Evolutionary conservation across 2,329 filamentous ascomycete species (phyloP).

Genomic region (Scedosporium aurantiacum): DNA sequence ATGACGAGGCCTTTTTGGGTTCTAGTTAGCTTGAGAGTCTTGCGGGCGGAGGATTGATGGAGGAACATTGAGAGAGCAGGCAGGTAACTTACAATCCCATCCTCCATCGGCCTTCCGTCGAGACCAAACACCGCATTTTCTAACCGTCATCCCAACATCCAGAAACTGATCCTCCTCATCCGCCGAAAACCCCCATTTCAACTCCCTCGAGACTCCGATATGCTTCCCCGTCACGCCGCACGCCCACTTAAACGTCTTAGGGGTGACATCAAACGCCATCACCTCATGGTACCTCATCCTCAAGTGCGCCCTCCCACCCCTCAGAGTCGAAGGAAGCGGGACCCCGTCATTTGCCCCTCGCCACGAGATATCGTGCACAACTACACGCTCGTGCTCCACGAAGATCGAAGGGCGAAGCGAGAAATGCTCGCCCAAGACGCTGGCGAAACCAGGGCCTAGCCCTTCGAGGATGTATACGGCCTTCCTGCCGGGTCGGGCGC

Average conservation of each 20-base stretch:
- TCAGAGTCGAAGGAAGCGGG: constrained; percentile 13
- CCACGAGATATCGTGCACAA: constrained; percentile 13
- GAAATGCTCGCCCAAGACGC: constrained; percentile 12
- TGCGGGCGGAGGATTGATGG: neutral
- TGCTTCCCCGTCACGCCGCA: constrained; percentile 15
- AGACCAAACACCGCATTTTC: constrained; percentile 15
- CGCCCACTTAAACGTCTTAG: constrained; percentile 13
- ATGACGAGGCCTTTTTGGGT: constrained; percentile 11
- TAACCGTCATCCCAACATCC: constrained; percentile 12
- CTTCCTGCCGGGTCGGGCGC: neutral
- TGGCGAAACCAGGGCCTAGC: constrained; percentile 12
- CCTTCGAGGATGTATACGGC: constrained; percentile 15
- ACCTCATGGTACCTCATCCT: constrained; percentile 15
- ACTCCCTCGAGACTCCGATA: constrained; percentile 13
- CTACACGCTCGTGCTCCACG: constrained; percentile 16
- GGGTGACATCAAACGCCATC: constrained; percentile 11
- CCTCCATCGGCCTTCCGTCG: constrained; percentile 8
- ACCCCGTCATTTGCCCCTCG: constrained; percentile 14
- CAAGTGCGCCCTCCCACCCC: constrained; percentile 9
- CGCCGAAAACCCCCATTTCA: constrained; percentile 7
- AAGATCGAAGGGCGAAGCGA: constrained; percentile 14
- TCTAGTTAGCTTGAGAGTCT: too few species aligned
- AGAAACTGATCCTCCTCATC: constrained; percentile 11
- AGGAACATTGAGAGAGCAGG: neutral
- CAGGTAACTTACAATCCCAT: constrained; percentile 13